Evolutionary conservation across 768 basidiomycete species (phyloP).

Genomic region (Pulveroboletus frians): DNA sequence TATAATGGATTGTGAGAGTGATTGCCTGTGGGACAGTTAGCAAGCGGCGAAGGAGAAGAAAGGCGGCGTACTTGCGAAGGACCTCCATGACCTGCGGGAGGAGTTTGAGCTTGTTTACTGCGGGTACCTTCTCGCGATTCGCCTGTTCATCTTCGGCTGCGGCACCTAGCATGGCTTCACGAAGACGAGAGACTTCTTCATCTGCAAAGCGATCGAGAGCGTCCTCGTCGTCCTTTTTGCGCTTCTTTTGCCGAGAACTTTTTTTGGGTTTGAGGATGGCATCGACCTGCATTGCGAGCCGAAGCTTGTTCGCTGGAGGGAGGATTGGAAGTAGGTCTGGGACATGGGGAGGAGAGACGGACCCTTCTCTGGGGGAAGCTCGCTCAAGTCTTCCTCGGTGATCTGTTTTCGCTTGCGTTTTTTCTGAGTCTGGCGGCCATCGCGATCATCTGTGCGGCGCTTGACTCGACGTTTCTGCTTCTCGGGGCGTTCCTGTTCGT

Average conservation of each 20-base stretch:
- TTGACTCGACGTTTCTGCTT: conserved; percentile 24
- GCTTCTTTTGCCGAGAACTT: conserved; percentile 52
- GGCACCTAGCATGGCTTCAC: conserved; percentile 82
- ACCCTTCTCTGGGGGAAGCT: conserved; percentile 79
- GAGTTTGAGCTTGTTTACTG: conserved; percentile 75
- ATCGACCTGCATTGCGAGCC: conserved; percentile 80
- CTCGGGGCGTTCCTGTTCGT: conserved; percentile 35
- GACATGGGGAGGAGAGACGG: conserved; percentile 10
- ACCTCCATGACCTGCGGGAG: conserved; percentile 90
- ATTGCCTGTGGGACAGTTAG: conserved; percentile 47
- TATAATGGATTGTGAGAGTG: conserved; percentile 85
- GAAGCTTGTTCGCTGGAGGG: conserved; percentile 62
- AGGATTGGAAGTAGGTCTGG: background rate
- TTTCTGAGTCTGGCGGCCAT: conserved; percentile 33
- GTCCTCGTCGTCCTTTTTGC: conserved; percentile 79
- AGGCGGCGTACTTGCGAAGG: conserved; percentile 71
- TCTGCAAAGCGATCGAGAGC: conserved; percentile 84
- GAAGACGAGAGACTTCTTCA: conserved; percentile 84
- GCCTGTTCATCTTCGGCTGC: conserved; percentile 79
- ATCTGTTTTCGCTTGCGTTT: conserved; percentile 60
- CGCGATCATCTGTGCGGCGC: conserved; percentile 42
- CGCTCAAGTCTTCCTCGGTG: conserved; percentile 60
- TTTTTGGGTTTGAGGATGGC: conserved; percentile 83
- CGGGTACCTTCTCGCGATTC: conserved; percentile 76
- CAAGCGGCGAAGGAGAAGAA: too few species aligned